phyloP scores from a whole-genome alignment of 2,329 filamentous ascomycete species.

The Aspergillus chevalieri region DNA sequence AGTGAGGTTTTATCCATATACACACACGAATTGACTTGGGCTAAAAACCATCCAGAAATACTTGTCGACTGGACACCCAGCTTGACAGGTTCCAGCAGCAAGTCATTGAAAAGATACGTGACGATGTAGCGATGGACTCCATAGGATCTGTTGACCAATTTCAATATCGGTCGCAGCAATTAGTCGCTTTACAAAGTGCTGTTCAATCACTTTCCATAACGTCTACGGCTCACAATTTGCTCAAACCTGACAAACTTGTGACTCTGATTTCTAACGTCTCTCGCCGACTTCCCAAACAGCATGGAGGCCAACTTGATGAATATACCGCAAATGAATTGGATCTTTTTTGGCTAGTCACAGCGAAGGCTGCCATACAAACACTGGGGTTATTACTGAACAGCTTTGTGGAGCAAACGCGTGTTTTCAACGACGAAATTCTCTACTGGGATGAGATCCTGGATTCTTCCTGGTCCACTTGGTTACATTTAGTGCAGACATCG shows the following conservation, averaged over 20 bases:
- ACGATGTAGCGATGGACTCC: constrained; percentile 4
- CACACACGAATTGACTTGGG: background rate
- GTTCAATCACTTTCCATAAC: constrained; percentile 66
- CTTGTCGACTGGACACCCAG: constrained; percentile 52
- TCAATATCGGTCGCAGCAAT: constrained; percentile 41
- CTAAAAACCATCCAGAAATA: constrained; percentile 39
- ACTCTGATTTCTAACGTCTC: constrained; percentile 52
- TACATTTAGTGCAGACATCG: constrained; percentile 83
- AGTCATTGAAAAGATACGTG: constrained; percentile 11
- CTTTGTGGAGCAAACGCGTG: constrained; percentile 75
- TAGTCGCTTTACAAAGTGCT: constrained; percentile 56
- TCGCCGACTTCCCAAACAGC: constrained; percentile 7
- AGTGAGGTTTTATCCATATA: background rate
- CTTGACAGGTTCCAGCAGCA: constrained; percentile 52
- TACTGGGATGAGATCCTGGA: constrained; percentile 90
- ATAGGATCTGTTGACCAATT: constrained; percentile 23
- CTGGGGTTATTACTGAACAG: constrained; percentile 74
- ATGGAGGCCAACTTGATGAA: constrained; percentile 17
- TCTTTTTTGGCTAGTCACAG: constrained; percentile 82
- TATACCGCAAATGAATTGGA: constrained; percentile 60
- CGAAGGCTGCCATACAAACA: constrained; percentile 86
- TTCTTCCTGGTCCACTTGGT: constrained; percentile 68
- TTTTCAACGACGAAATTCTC: constrained; percentile 79
- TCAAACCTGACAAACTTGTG: constrained; percentile 57
- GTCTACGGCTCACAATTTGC: constrained; percentile 56